Conservation (phyloP, 805 yeast genomes). For the Kluyveromyces aestuarii region DNA sequence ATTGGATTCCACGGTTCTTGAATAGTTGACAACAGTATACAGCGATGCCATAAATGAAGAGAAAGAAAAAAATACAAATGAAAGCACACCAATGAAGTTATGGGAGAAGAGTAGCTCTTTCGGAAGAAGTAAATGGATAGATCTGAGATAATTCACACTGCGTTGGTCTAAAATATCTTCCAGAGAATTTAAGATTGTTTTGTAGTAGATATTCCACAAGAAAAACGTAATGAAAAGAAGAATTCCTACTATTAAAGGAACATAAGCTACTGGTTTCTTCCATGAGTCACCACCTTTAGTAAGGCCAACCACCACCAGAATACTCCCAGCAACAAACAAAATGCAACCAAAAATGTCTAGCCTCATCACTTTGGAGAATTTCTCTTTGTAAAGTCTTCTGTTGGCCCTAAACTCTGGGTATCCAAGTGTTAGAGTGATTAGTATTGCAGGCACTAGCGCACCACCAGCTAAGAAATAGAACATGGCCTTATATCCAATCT, state of each 20-base stretch:
- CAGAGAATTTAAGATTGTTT: slow-evolving; percentile 8
- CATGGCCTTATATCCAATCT: slow-evolving; percentile 33
- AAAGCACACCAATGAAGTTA: slow-evolving; percentile 18
- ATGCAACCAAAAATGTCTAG: slow-evolving; percentile 32
- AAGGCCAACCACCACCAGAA: slow-evolving; percentile 35
- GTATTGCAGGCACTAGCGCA: not conserved
- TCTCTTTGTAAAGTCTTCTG: slow-evolving; percentile 15
- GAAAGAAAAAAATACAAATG: slow-evolving; percentile 15
- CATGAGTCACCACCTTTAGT: slow-evolving; percentile 39
- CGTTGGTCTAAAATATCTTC: slow-evolving; percentile 3
- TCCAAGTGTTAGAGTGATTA: not conserved
- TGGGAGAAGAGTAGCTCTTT: slow-evolving; percentile 17
- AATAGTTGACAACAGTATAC: slow-evolving; percentile 19
- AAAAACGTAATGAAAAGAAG: slow-evolving; percentile 21
- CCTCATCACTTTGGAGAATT: slow-evolving; percentile 7
- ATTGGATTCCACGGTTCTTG: slow-evolving; percentile 19
- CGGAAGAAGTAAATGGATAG: slow-evolving; percentile 20
- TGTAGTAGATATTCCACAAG: slow-evolving; percentile 26
- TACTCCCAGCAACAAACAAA: slow-evolving; percentile 27
- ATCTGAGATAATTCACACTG: not conserved
- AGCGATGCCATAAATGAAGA: slow-evolving; percentile 15
- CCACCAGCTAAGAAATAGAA: slow-evolving; percentile 33
- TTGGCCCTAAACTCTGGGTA: not conserved
- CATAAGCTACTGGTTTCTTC: slow-evolving; percentile 34
- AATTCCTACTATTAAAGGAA: slow-evolving; percentile 33